Evolutionary conservation across 768 basidiomycete genomes (phyloP), one percentile per base, ranked within the genome.

Genomic region (Chalciporus sphaerocephalus): DNA sequence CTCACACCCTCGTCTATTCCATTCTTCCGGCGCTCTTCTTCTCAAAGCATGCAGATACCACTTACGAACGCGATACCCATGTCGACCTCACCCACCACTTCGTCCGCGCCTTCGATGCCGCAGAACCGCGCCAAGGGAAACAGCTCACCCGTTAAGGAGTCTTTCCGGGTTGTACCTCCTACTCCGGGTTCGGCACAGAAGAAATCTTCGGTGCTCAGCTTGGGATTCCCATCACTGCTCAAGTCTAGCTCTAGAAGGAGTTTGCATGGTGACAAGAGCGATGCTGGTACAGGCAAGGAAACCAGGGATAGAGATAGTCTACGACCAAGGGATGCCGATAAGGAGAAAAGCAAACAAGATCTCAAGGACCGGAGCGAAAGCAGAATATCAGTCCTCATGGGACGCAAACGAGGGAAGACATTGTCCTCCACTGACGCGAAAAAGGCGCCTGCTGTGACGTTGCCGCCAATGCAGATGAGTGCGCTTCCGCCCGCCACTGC

Each of bases 1-100:
- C 78, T 92, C 37, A 93, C 92, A 1, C 92, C 92, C 1, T 92
- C 90, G 21, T 88, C 90, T 12, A 95, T 95, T 48, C 92, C 92
- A 2, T 95, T 95, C 69, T 94, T 95, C 72, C 80, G 90, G 35
- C 85, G 92, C 27, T 92, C 91, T 7, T 88, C 89, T 21, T 93
- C 92, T 6, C 87, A 92, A 59, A 89, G 87, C 12, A 85, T 89
- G 77, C 85, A 89, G 51, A 64, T 83, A 20, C 76, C 81, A 16
- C 70, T 79, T 6, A 59, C 65, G n/a, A 56, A 48, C 42, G 46
- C 59, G 42, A 59, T 74, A 21, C 65, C 74, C 13, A 66, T 70
- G 9, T 71, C 72, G 3, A 64, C 73, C 8, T 70, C 78, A 5
- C 75, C 86, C 11, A 73, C 79, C 9, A 74, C 81, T 2, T 79